Percentiles rank a stretch among this genome's conserved stretches.
These are phyloP conservation scores for Pseudogymnoascus sp. DNA, from an alignment of 2,329 filamentous ascomycete genomes.

Conservation along the genomic window DNA sequence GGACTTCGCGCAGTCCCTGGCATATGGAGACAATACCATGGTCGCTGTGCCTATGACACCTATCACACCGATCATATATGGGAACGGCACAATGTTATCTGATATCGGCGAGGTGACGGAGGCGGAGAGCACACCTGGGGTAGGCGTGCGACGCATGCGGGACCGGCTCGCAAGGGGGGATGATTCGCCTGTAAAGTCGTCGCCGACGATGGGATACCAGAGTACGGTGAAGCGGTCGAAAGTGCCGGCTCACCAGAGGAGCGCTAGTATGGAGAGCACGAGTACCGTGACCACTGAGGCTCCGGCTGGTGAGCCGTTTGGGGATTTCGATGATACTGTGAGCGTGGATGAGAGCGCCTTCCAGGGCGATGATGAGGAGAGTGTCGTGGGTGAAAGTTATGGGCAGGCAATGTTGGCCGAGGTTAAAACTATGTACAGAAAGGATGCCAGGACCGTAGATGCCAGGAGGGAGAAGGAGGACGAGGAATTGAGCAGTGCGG, in stretches of 20 bases:
- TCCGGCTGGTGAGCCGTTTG: constrained; percentile 41
- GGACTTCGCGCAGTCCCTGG: constrained; percentile 31
- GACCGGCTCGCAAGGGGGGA: constrained; percentile 21
- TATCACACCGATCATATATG: constrained; percentile 59
- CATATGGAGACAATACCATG: constrained; percentile 28
- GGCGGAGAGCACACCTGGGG: constrained; percentile 41
- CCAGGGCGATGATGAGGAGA: constrained; percentile 61
- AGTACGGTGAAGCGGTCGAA: constrained; percentile 40
- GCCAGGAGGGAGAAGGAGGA: constrained; percentile 32
- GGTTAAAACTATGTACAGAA: constrained; percentile 20
- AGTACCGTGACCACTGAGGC: constrained; percentile 50
- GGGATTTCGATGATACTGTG: constrained; percentile 52
- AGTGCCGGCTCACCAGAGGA: constrained; percentile 39
- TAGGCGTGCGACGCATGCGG: constrained; percentile 20
- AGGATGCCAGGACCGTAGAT: constrained; percentile 24
- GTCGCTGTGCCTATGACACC: constrained; percentile 40
- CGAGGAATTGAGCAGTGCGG: constrained; percentile 62
- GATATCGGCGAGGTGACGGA: constrained; percentile 54
- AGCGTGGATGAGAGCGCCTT: constrained; percentile 59
- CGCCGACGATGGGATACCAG: constrained; percentile 39
- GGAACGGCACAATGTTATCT: constrained; percentile 61
- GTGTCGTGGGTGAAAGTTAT: constrained; percentile 37
- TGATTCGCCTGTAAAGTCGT: constrained; percentile 32
- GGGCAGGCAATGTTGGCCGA: constrained; percentile 25
- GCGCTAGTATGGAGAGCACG: constrained; percentile 50